These are phyloP conservation scores for Lenwebbia sp. DNA, from an alignment of 345 rosid species.

Conservation along the genomic window DNA sequence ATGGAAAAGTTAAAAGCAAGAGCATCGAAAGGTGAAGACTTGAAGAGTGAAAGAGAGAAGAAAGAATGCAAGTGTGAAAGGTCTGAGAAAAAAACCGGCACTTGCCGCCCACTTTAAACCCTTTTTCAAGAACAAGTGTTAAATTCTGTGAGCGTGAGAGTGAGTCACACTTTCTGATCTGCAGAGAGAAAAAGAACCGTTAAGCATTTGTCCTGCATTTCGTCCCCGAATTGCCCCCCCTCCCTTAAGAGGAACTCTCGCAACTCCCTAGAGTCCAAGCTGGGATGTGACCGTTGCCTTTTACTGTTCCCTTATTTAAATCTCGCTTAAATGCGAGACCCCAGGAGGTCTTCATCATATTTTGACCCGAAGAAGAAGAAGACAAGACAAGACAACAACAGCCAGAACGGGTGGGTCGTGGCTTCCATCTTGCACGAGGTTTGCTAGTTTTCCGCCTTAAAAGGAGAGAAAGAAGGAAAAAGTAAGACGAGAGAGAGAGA, in stretches of 20 bases:
- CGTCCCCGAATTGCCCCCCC: constrained; percentile 23
- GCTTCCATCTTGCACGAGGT: neutral
- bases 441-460: neutral
- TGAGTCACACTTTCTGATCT: neutral
- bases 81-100: neutral
- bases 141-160: neutral
- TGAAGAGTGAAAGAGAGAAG: neutral
- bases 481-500: neutral
- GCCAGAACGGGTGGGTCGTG: neutral
- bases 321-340: neutral
- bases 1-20: neutral
- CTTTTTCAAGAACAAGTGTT: neutral
- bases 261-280: constrained; percentile 17
- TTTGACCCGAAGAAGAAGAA: neutral
- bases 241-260: neutral
- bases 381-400: neutral
- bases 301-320: neutral
- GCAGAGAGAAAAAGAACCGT: constrained; percentile 17
- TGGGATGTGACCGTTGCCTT: constrained; percentile 35
- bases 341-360: neutral
- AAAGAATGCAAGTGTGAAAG: neutral
- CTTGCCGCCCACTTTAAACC: neutral
- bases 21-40: neutral
- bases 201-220: neutral
- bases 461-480: constrained; percentile 9